phyloP scores from a whole-genome alignment of 2,329 filamentous ascomycete species.

The Xylaria digitata region DNA sequence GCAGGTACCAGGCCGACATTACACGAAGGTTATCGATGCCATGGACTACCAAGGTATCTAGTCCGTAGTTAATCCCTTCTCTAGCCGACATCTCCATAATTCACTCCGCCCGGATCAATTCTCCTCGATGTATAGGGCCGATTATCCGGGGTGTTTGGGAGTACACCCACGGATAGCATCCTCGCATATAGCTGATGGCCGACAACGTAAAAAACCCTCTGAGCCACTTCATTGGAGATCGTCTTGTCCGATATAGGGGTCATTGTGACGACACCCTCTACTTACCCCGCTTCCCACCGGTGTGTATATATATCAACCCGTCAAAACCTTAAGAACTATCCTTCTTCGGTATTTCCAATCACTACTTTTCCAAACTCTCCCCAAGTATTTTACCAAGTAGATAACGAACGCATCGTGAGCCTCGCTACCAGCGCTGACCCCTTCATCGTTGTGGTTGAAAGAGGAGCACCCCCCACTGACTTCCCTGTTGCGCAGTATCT shows the following conservation, averaged over 20 bases:
- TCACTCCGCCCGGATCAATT: constrained; percentile 14
- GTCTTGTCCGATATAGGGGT: constrained; percentile 32
- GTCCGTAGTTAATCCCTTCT: constrained; percentile 1
- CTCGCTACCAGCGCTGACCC: constrained; percentile 35
- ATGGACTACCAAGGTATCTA: too few relatives aligned
- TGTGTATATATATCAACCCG: constrained; percentile 32
- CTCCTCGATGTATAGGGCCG: constrained; percentile 2
- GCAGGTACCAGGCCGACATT: neutral
- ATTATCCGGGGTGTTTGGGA: constrained; percentile 2
- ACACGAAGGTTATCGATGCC: too few relatives aligned
- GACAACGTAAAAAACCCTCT: constrained; percentile 14
- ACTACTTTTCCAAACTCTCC: constrained; percentile 1
- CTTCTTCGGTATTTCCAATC: neutral
- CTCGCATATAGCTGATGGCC: constrained; percentile 3
- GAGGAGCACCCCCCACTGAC: constrained; percentile 34
- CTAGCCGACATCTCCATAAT: constrained; percentile 23
- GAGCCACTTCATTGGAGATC: constrained; percentile 23
- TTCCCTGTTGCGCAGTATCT: constrained; percentile 36
- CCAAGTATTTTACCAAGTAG: neutral
- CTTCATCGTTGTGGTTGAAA: constrained; percentile 9
- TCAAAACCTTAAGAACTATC: neutral
- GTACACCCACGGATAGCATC: neutral
- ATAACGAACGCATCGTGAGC: constrained; percentile 42
- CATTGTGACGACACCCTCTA: constrained; percentile 42
- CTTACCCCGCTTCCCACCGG: constrained; percentile 41